A percentile compares a stretch with the other conserved stretches of the same genome.
phyloP scores from a whole-genome alignment of 495 filamentous ascomycete genomes.

The Neurospora pannonica region DNA sequence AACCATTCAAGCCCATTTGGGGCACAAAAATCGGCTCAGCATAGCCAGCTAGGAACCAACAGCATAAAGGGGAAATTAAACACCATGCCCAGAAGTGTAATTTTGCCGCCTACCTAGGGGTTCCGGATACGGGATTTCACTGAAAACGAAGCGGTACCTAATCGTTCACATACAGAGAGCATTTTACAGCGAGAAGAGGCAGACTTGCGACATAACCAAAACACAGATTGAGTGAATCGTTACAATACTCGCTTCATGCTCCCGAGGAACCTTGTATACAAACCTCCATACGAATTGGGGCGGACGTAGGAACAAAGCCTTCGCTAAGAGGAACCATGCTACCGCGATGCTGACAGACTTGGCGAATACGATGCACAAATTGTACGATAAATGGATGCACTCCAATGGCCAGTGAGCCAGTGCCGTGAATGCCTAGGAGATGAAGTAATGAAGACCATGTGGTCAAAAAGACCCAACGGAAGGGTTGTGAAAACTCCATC shows the following conservation, averaged over 20 bases:
- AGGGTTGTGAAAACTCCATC: neutral
- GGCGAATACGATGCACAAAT: neutral
- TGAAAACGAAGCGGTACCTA: neutral
- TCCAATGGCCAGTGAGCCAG: neutral
- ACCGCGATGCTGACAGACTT: neutral
- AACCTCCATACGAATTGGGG: neutral
- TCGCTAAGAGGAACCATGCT: neutral
- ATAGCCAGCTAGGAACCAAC: neutral
- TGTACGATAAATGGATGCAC: neutral
- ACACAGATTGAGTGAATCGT: neutral
- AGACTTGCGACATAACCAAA: neutral
- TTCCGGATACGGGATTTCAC: neutral
- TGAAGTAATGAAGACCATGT: neutral
- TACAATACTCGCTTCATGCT: neutral
- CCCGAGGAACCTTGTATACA: neutral
- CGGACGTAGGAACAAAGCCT: neutral
- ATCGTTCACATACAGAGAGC: neutral
- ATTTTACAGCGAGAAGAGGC: neutral
- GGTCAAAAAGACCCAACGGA: neutral
- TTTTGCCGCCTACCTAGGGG: neutral
- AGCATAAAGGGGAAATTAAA: neutral
- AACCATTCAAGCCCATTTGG: neutral
- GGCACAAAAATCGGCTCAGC: neutral
- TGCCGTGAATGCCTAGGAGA: neutral
- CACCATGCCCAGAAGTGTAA: neutral